Evolutionary conservation across 306 rosid species (phyloP), one percentile per base, ranked within the genome.

Genomic region (Datisca glomerata): DNA sequence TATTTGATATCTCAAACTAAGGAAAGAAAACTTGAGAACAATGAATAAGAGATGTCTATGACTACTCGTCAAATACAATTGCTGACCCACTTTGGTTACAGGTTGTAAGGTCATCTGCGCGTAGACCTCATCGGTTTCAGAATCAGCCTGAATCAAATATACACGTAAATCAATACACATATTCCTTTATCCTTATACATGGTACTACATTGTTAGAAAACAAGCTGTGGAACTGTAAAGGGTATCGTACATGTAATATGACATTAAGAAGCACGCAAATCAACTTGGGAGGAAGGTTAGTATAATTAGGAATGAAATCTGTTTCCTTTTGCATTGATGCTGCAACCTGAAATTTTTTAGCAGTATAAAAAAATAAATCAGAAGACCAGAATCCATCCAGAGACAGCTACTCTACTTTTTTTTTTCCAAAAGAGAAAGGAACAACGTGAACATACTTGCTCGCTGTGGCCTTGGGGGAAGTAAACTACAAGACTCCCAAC

Each of bases 61-160:
- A 73, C 42, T 56, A 23, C n/a, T 31, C 36, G n/a, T 2, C 36
- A 12, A 31, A 31, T 8, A 29, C 9, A 63, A 73, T 45, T 54
- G 80, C 59, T 54, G 74, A 70, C 95, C 68, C 72, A 89, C 98
- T 68, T 84, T 77, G 68, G 67, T 77, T 60, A 80, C 95, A 37
- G 98, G 95, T 72, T 77, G 98, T 55, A 89, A 95, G 43, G 95
- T 84, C 98, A 89, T 84, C 56, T 89, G 98, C 36, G 98, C 98
- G 59, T 89, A 89, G 54, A 89, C 98, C 67, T 89, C 95, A n/a
- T 89, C 98, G 21, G 98, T 89, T 66, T 89, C 98, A 4, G 75
- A 70, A 72, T 89, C 98, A 43, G 95, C 98, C 98, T 89, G 77
- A n/a, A 35, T 68, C 25, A 59, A 63, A 53, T 41, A 54, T 27